A percentile compares a stretch with the other conserved stretches of the same genome.
Conservation (phyloP, 805 yeast genomes). For the Pichia eremophila region DNA sequence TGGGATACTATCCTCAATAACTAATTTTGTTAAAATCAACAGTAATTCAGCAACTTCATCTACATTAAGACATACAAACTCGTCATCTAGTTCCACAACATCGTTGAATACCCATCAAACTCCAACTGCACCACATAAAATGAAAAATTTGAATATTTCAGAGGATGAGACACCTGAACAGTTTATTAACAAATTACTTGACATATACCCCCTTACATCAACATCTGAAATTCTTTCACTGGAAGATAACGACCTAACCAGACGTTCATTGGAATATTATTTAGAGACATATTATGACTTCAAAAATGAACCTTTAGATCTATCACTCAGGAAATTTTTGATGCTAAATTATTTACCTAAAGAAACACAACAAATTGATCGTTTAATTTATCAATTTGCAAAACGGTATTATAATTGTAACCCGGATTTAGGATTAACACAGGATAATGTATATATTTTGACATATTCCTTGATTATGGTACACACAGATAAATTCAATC, state of each 20-base stretch:
- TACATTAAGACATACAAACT: background rate
- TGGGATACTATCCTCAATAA: conserved; percentile 22
- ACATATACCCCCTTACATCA: conserved; percentile 18
- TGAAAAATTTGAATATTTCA: background rate
- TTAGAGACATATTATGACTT: conserved; percentile 36
- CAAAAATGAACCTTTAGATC: conserved; percentile 48
- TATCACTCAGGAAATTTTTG: conserved; percentile 52
- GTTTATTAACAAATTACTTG: conserved; percentile 25
- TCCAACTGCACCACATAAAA: background rate
- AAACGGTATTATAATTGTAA: conserved; percentile 38
- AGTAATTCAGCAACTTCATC: conserved; percentile 6
- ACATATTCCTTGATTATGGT: conserved; percentile 59
- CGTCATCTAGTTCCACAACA: background rate
- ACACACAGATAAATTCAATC: conserved; percentile 68
- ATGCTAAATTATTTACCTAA: conserved; percentile 52
- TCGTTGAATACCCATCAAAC: background rate
- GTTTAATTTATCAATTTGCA: conserved; percentile 52
- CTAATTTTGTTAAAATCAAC: conserved; percentile 22
- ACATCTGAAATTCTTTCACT: conserved; percentile 23
- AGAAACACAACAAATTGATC: conserved; percentile 71
- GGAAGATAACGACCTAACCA: conserved; percentile 23
- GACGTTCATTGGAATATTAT: conserved; percentile 15
- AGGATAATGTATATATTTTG: conserved; percentile 52
- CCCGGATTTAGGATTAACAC: conserved; percentile 26
- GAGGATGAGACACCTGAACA: conserved; percentile 23